Evolutionary conservation across 495 filamentous ascomycete genomes (phyloP).

Genomic region (Lasiosphaeria ovina): DNA sequence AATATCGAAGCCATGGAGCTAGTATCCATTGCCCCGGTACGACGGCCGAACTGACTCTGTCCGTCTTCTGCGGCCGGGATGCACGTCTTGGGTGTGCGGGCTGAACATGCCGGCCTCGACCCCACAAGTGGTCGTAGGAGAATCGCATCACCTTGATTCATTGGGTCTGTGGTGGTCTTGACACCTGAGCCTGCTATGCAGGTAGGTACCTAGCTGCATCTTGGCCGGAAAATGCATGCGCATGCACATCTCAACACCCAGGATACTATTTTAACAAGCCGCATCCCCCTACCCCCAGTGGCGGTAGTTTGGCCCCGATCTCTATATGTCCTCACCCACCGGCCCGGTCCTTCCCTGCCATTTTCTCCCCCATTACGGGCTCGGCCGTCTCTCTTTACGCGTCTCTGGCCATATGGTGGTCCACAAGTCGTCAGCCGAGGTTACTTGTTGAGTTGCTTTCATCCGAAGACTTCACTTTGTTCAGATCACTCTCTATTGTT

Average conservation of each 20-base stretch:
- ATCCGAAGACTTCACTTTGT: too few relatives aligned
- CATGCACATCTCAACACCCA: background rate
- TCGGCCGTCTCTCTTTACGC: slow-evolving; percentile 30
- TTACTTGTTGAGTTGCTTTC: too few relatives aligned
- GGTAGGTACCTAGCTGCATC: background rate
- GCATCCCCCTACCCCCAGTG: background rate
- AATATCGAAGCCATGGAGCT: background rate
- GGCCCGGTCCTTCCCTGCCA: background rate
- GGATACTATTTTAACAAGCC: background rate
- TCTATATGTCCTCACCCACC: background rate
- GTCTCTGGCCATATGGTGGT: slow-evolving; percentile 10
- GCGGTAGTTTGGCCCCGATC: background rate
- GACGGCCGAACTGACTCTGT: background rate
- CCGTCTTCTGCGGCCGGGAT: background rate
- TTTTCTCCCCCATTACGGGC: background rate
- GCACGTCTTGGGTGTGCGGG: background rate
- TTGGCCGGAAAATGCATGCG: background rate
- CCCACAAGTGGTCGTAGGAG: background rate
- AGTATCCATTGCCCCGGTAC: background rate
- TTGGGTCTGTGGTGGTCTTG: background rate
- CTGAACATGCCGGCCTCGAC: background rate
- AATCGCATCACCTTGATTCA: too few relatives aligned
- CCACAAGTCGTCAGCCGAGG: too few relatives aligned
- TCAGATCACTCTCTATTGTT: too few relatives aligned
- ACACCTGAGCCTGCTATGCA: background rate